phyloP scores from a whole-genome alignment of 768 basidiomycete species.

The Phanerochaete sordida region DNA sequence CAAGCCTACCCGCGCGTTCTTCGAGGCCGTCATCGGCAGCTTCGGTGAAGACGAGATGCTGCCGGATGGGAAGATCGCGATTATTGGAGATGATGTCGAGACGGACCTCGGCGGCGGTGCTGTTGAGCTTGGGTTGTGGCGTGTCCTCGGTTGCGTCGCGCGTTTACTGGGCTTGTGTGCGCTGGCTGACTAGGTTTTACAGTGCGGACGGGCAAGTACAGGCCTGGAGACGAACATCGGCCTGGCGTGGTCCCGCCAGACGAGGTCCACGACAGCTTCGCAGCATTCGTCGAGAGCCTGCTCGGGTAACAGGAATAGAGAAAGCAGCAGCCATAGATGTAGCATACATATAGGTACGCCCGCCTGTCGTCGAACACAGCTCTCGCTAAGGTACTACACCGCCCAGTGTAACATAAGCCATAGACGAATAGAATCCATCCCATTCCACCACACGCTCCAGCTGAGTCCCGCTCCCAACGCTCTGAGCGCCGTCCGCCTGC shows the following conservation, averaged over 20 bases:
- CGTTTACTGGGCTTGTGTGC: neutral
- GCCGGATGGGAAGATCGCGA: conserved; percentile 34
- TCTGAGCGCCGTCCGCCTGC: too few species aligned
- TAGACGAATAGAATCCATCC: too few species aligned
- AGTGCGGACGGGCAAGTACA: conserved; percentile 73
- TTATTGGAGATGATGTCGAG: conserved; percentile 66
- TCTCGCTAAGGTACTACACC: too few species aligned
- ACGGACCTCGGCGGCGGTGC: conserved; percentile 66
- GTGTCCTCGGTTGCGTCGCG: conserved; percentile 54
- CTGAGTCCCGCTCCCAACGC: too few species aligned
- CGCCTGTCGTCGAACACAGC: too few species aligned
- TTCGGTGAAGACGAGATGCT: conserved; percentile 24
- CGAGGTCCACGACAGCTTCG: conserved; percentile 50
- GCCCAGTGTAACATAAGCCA: too few species aligned
- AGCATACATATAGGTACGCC: too few species aligned
- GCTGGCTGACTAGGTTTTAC: neutral
- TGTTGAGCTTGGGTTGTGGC: conserved; percentile 53
- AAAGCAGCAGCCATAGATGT: too few species aligned
- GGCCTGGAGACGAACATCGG: conserved; percentile 51
- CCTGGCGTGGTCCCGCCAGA: conserved; percentile 42
- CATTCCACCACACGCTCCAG: too few species aligned
- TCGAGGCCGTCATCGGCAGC: conserved; percentile 50
- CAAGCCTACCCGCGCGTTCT: conserved; percentile 60
- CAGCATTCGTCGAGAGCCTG: conserved; percentile 50
- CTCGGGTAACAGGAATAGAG: conserved; percentile 17